Conservation (phyloP, 139 green algal genomes). For the Prasinococcaceae sp. region DNA sequence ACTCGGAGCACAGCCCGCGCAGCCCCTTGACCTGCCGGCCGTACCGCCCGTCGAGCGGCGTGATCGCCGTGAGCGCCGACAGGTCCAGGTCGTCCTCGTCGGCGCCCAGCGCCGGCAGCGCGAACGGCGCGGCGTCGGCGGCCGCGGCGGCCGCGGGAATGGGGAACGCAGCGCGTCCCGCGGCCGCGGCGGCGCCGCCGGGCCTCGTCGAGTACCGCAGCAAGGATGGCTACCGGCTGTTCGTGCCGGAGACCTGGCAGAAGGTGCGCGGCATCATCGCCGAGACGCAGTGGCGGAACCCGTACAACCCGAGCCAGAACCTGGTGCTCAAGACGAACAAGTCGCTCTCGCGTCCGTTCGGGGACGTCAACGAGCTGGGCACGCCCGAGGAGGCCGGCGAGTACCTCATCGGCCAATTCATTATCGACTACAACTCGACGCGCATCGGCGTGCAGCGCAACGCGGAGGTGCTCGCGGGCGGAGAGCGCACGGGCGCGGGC, state of each 20-base stretch:
- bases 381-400: slow-evolving; percentile 54
- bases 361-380: slow-evolving; percentile 57
- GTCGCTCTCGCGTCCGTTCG: not conserved
- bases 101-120: too few species aligned
- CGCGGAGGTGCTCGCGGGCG: slow-evolving; percentile 26
- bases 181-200: too few species aligned
- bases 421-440: slow-evolving; percentile 92
- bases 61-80: slow-evolving; percentile 23
- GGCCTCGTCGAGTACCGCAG: too few species aligned
- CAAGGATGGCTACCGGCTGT: too few species aligned
- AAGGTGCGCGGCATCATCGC: too few species aligned
- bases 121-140: too few species aligned
- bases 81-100: too few species aligned
- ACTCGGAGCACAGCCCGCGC: slow-evolving; percentile 85
- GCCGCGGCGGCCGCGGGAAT: too few species aligned
- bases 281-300: slow-evolving; percentile 76
- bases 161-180: too few species aligned
- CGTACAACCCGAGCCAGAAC: slow-evolving; percentile 69
- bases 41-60: slow-evolving; percentile 56
- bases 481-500: slow-evolving; percentile 2
- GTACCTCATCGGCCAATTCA: slow-evolving; percentile 46
- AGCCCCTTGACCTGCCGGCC: slow-evolving; percentile 48
- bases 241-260: too few species aligned
- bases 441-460: slow-evolving; percentile 58
- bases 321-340: slow-evolving; percentile 71